A percentile compares a stretch with the other conserved stretches of the same genome.
These are phyloP conservation scores for Auricularia auricula-judae DNA, from an alignment of 768 basidiomycete species.

Conservation along the genomic window DNA sequence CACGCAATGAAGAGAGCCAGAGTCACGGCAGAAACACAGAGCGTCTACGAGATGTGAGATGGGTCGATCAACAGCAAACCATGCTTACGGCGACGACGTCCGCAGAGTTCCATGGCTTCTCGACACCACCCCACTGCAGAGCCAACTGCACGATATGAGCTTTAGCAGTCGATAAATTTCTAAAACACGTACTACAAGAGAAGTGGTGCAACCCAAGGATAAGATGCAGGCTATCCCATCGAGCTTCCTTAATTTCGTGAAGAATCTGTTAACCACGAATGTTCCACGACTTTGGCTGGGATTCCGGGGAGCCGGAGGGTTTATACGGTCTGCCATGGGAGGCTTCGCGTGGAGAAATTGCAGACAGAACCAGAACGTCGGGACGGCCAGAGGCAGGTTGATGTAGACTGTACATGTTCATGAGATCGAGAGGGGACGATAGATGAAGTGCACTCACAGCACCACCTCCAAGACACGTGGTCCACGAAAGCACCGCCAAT, in stretches of 20 bases:
- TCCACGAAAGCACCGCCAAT: slow-evolving; percentile 25
- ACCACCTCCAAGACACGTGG: slow-evolving; percentile 24
- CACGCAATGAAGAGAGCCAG: slow-evolving; percentile 22
- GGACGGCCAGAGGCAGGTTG: slow-evolving; percentile 20
- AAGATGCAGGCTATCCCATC: not conserved
- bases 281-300: not conserved
- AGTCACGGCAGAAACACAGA: slow-evolving; percentile 11
- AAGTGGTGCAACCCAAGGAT: not conserved
- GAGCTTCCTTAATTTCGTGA: not conserved
- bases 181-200: not conserved
- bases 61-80: not conserved
- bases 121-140: slow-evolving; percentile 5
- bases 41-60: not conserved
- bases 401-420: slow-evolving; percentile 14
- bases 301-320: not conserved
- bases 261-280: not conserved
- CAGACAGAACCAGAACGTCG: slow-evolving; percentile 17
- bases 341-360: slow-evolving; percentile 15
- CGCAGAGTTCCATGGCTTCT: slow-evolving; percentile 1
- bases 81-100: not conserved
- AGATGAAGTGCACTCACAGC: not conserved
- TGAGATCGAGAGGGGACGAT: too few relatives aligned
- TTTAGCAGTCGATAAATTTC: too few relatives aligned
- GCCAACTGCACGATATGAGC: not conserved
- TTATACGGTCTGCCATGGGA: not conserved